Base-by-base conservation (phyloP, 129 eudicot species). In the Tagetes patula region DNA sequence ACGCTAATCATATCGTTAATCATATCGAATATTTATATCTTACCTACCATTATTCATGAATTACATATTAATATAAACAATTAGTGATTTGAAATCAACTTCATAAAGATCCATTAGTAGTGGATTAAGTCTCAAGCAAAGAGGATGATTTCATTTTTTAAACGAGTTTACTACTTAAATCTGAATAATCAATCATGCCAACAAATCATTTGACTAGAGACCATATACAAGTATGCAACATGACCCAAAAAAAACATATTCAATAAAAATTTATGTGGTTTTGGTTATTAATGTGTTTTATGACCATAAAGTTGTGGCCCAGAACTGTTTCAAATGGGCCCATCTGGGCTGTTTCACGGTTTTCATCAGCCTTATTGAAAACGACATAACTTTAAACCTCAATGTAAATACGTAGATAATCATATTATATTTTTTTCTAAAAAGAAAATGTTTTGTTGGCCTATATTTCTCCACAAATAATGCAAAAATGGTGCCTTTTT, bases 381-480 rank as follows among this genome's bases (percentile, higher is more conserved):
- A 52, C 14, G 6, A 53, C 59, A 53, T 53, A 20, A 20, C 27
- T 20, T 20, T 20, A 20, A 20, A 20, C 27, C 27, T 20, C 27
- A 20, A 20, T 20, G 27, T 20, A 20, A 20, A 20, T 20, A 31
- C 30, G 30, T 56, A 31, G 32, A 56, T 30, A 36, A 34, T 61
- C 27, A 60, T 60, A 60, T 60, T 20, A 5, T 36, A 36, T 34
- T 34, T 3, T 9, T 60, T 33, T 60, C 27, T 54, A 20, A 54
- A 11, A 61, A 33, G 33, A 8, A 61, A 11, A 34, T 60, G 20
- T 61, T 36, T 12, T 37, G 14, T 60, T 33, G 45, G 2, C 67
- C 1, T 60, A 0, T 61, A 36, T 38, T 61, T 56, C 63, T 56
- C 39, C 63, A 56, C 63, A 56, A 30, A 56, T 56, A 56, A 56